Percentiles rank a stretch among this genome's conserved stretches.
phyloP scores from a whole-genome alignment of 2,329 filamentous ascomycete species.

The Coccinonectria pachysandricola region DNA sequence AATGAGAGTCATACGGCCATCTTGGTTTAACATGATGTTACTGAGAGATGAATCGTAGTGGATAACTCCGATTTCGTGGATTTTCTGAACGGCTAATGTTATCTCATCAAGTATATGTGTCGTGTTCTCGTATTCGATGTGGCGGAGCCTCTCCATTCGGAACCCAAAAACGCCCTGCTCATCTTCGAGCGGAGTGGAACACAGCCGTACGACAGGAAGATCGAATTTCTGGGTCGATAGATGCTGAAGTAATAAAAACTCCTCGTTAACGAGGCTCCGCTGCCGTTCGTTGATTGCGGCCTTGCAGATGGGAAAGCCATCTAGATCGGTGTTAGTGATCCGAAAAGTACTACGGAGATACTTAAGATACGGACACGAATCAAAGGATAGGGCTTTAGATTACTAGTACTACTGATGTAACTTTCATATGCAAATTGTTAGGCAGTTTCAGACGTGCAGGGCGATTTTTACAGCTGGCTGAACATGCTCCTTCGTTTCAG shows the following conservation, averaged over 20 bases:
- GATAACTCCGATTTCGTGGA: slow-evolving; percentile 1
- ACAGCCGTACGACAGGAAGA: slow-evolving; percentile 1
- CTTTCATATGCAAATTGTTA: too few species aligned
- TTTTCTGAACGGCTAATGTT: not conserved
- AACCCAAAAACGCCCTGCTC: slow-evolving; percentile 2
- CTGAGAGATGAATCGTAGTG: slow-evolving; percentile 3
- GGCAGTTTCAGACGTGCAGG: too few species aligned
- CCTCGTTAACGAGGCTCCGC: slow-evolving; percentile 1
- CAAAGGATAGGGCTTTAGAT: too few species aligned
- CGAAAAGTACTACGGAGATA: too few species aligned
- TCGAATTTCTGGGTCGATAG: not conserved
- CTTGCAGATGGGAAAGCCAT: slow-evolving; percentile 4
- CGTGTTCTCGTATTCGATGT: not conserved
- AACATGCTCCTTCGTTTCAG: too few species aligned
- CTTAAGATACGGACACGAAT: too few species aligned
- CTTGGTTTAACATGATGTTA: slow-evolving; percentile 2
- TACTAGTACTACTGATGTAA: too few species aligned
- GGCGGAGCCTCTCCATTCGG: slow-evolving; percentile 1
- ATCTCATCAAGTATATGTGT: not conserved
- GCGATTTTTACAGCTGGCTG: too few species aligned
- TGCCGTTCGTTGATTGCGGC: slow-evolving; percentile 2
- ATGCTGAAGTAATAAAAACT: not conserved
- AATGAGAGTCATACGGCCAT: slow-evolving; percentile 1
- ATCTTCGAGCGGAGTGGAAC: slow-evolving; percentile 1
- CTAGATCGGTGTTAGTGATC: too few species aligned